Base-by-base conservation (phyloP, 2,329 filamentous ascomycete species). In the Monilinia fructigena region DNA sequence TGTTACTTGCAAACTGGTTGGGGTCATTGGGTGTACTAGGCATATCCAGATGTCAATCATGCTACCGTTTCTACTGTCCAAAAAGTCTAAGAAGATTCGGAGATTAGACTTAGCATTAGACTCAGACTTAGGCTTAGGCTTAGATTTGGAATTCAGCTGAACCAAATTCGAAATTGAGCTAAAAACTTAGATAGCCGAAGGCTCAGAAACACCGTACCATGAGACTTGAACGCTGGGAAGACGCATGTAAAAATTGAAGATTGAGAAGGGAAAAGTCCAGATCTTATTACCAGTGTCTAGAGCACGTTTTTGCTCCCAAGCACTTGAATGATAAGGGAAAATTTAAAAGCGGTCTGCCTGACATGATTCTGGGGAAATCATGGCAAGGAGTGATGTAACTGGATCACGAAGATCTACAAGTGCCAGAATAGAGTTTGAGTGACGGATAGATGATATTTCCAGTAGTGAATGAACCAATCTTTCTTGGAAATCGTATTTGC, bases 281-380 rank as follows among this genome's bases (percentile, higher is more conserved):
- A 60, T 60, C 58, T 60, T 50, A 45, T 20, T 42, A 48, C 42
- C 42, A 23, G 3, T 23, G 6, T 38, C 45, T 38, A 38, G 45
- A 60, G 45, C 45, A 50, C 45, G 58, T 38, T 26, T 50, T 50
- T 20, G 20, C 4, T 23, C 11, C 35, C 14, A 23, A 50, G n/a
- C 18, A 35, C 28, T 42, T 45, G 42, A 50, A 48, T 60, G 56
- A 60, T 60, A 48, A 60, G 45, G 18, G 35, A 23, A 50, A 60
- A 50, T 45, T 60, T 23, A 60, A 48, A 42, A 26, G 45, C 23
- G 42, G 20, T 10, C 28, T 23, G 28, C 45, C 20, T 60, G 47
- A 20, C 45, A 38, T 50, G 45, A 50, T 38, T 60, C 42, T 18
- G 58, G 45, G 45, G 58, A 38, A 55, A 52, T 26, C n/a, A 3